Evolutionary conservation across 148 eudicot genomes (phyloP).

Genomic region (Selenicereus undatus): DNA sequence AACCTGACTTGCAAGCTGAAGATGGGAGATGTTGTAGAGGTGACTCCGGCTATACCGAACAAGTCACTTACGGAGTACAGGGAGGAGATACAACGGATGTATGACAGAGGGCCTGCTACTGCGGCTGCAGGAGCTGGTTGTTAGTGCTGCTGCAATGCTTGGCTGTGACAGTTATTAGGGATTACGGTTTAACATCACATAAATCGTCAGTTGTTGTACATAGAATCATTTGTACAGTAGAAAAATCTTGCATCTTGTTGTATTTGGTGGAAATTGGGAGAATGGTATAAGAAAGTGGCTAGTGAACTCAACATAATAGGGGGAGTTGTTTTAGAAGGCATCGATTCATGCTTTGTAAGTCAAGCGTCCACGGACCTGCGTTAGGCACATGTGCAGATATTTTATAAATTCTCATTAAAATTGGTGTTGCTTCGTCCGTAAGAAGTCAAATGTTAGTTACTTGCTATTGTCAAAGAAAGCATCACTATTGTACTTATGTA

Average conservation of each 20-base stretch:
- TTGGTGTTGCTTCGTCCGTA: no score
- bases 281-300: conserved; percentile 13
- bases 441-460: no score
- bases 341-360: background rate
- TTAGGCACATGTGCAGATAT: no score
- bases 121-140: conserved; percentile 5
- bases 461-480: no score
- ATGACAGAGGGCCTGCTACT: conserved; percentile 46
- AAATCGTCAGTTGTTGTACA: conserved; percentile 25
- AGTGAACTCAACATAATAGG: background rate
- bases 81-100: conserved; percentile 95
- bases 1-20: conserved; percentile 69
- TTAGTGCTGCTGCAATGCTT: conserved; percentile 12
- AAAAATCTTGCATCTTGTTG: conserved; percentile 6
- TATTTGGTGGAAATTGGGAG: conserved; percentile 15
- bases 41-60: conserved; percentile 72
- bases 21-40: conserved; percentile 94
- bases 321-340: no score
- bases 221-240: conserved; percentile 42
- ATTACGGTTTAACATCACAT: conserved; percentile 19
- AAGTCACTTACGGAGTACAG: conserved; percentile 70
- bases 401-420: no score
- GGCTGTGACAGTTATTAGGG: conserved; percentile 24
- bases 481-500: no score
- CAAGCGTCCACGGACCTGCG: background rate